These are phyloP conservation scores for Nannizziopsis barbatae DNA, from an alignment of 2,329 filamentous ascomycete genomes.

Conservation along the genomic window DNA sequence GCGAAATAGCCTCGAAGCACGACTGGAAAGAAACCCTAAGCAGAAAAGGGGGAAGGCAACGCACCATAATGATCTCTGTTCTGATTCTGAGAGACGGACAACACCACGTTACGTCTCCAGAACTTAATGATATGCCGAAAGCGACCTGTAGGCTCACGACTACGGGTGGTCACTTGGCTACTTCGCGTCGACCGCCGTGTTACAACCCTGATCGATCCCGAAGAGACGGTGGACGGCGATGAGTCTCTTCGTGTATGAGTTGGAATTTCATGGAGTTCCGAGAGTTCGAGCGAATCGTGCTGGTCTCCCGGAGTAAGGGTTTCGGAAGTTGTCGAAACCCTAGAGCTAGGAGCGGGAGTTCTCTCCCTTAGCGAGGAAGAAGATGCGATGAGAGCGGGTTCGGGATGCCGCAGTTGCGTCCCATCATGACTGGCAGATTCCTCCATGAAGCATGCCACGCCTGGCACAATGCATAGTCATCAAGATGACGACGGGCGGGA, in stretches of 20 bases:
- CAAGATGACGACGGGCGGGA: no score
- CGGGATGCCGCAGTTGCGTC: not conserved
- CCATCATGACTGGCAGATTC: constrained; percentile 3
- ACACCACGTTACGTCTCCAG: constrained; percentile 55
- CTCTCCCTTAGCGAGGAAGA: constrained; percentile 3
- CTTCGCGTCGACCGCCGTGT: constrained; percentile 11
- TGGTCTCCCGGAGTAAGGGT: not conserved
- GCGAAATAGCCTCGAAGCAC: not conserved
- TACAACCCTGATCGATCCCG: constrained; percentile 14
- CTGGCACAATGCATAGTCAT: not conserved
- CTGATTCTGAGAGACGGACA: constrained; percentile 31
- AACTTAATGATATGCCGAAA: constrained; percentile 59
- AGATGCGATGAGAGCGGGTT: constrained; percentile 1
- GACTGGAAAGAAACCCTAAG: not conserved
- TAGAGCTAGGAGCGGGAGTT: not conserved
- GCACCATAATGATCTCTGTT: constrained; percentile 36
- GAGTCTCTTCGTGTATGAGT: constrained; percentile 3
- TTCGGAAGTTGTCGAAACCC: not conserved
- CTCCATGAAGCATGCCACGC: constrained; percentile 5
- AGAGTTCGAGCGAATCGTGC: constrained; percentile 6
- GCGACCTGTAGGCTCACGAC: constrained; percentile 36
- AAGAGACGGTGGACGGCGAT: constrained; percentile 15
- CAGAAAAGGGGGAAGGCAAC: constrained; percentile 9
- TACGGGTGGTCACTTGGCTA: constrained; percentile 8
- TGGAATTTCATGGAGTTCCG: constrained; percentile 5